These are phyloP conservation scores for Gaultheria prostrata DNA, from an alignment of 148 eudicot species.

Conservation along the genomic window DNA sequence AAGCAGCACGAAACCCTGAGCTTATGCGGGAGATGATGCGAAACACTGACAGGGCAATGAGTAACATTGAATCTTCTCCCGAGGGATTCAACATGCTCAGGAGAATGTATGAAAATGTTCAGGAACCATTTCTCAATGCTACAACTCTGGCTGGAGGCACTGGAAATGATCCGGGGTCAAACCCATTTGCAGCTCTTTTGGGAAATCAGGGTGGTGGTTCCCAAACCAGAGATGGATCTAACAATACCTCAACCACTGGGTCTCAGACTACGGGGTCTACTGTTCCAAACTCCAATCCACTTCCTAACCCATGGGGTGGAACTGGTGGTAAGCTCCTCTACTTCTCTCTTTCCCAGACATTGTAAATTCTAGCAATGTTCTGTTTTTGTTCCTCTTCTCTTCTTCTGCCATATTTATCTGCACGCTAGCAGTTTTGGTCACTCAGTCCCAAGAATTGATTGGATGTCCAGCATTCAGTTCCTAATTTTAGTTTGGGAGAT, in stretches of 20 bases:
- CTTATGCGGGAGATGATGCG: constrained; percentile 99
- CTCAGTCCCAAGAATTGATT: not conserved
- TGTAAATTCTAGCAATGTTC: not conserved
- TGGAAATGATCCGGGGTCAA: constrained; percentile 55
- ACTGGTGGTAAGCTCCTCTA: constrained; percentile 52
- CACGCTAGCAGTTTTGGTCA: not conserved
- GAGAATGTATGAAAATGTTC: constrained; percentile 99
- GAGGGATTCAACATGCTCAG: constrained; percentile 99
- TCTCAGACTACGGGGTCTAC: constrained; percentile 49
- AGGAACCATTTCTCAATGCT: constrained; percentile 94
- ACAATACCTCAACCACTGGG: constrained; percentile 61
- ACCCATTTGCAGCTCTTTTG: constrained; percentile 88
- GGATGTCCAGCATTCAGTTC: not conserved
- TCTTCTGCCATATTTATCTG: not conserved
- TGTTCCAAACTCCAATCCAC: constrained; percentile 77
- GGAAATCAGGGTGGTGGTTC: constrained; percentile 66
- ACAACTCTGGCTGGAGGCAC: constrained; percentile 70
- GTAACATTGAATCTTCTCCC: constrained; percentile 94
- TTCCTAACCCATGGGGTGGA: constrained; percentile 86
- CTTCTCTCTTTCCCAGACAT: not conserved
- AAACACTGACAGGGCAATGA: constrained; percentile 98
- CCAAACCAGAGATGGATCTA: constrained; percentile 56
- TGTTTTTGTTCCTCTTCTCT: constrained; percentile 2
- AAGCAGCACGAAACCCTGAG: constrained; percentile 96
- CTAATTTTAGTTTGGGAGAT: constrained; percentile 11